Conservation (phyloP, 768 basidiomycete genomes). For the Holtermannia corniformis region DNA sequence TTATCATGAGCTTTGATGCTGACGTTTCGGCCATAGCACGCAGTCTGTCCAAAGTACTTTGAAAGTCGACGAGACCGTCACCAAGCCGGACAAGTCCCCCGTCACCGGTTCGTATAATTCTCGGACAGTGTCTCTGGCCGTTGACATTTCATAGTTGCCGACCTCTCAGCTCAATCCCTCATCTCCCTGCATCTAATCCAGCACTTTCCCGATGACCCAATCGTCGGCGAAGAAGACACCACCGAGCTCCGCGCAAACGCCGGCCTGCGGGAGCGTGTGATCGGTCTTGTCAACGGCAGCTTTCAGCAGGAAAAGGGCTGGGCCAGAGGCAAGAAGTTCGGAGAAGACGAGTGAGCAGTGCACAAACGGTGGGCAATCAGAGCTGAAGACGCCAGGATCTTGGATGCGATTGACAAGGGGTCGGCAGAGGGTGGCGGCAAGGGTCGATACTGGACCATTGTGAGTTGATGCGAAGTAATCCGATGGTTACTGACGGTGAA, state of each 20-base stretch:
- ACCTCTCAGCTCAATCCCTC: slow-evolving; percentile 87
- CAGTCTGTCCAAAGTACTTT: slow-evolving; percentile 76
- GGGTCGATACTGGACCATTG: slow-evolving; percentile 48
- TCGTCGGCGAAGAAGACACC: slow-evolving; percentile 94
- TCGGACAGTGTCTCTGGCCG: background rate
- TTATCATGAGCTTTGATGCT: background rate
- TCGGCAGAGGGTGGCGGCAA: slow-evolving; percentile 52
- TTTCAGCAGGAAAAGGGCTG: slow-evolving; percentile 49
- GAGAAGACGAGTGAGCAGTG: slow-evolving; percentile 28
- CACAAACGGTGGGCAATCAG: background rate
- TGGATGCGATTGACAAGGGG: slow-evolving; percentile 80
- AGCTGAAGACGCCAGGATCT: slow-evolving; percentile 48
- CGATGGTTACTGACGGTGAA: background rate
- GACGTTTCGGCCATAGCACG: slow-evolving; percentile 44
- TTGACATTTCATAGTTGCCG: slow-evolving; percentile 62
- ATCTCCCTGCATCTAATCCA: slow-evolving; percentile 67
- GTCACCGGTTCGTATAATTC: slow-evolving; percentile 62
- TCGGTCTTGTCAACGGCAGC: slow-evolving; percentile 71
- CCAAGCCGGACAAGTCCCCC: slow-evolving; percentile 84
- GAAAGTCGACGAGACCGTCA: slow-evolving; percentile 72
- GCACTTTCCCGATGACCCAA: slow-evolving; percentile 74
- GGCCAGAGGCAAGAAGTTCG: slow-evolving; percentile 23
- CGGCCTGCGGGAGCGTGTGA: slow-evolving; percentile 57
- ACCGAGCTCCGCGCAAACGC: slow-evolving; percentile 56
- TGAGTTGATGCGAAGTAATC: slow-evolving; percentile 8